Percentiles rank a stretch among this genome's conserved stretches.
Evolutionary conservation across 2,329 filamentous ascomycete genomes (phyloP).

Genomic region (Fusarium camptoceras): DNA sequence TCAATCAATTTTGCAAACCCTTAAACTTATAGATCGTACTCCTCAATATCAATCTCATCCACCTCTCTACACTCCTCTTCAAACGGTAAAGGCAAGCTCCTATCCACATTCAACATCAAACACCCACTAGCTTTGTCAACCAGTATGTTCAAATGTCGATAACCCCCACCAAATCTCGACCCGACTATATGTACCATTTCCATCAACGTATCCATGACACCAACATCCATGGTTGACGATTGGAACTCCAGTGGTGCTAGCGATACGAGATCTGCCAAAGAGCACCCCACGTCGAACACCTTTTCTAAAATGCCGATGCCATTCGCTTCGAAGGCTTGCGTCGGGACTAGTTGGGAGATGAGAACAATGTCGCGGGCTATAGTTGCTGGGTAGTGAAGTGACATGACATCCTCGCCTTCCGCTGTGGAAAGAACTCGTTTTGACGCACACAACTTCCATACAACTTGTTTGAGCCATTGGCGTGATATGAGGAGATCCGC

Average conservation of each 20-base stretch:
- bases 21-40: neutral
- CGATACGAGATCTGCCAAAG: constrained; percentile 42
- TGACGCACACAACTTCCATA: constrained; percentile 47
- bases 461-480: constrained; percentile 46
- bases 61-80: neutral
- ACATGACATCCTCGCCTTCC: constrained; percentile 42
- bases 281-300: constrained; percentile 51
- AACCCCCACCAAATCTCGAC: constrained; percentile 12
- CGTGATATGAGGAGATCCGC: constrained; percentile 45
- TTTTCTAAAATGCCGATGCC: constrained; percentile 51
- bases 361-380: constrained; percentile 46
- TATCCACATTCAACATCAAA: neutral
- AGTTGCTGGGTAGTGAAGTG: constrained; percentile 41
- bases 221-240: constrained; percentile 7
- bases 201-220: constrained; percentile 21
- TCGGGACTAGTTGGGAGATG: constrained; percentile 37
- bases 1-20: too few species aligned
- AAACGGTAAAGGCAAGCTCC: neutral
- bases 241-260: neutral
- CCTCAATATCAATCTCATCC: neutral
- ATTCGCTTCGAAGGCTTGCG: constrained; percentile 49
- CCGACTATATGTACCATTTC: constrained; percentile 25
- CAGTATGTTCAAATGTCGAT: constrained; percentile 22
- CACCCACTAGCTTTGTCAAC: constrained; percentile 21
- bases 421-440: constrained; percentile 31